These are phyloP conservation scores for Saprolegnia diclina DNA, from an alignment of 352 stramenopile genomes.

Conservation along the genomic window DNA sequence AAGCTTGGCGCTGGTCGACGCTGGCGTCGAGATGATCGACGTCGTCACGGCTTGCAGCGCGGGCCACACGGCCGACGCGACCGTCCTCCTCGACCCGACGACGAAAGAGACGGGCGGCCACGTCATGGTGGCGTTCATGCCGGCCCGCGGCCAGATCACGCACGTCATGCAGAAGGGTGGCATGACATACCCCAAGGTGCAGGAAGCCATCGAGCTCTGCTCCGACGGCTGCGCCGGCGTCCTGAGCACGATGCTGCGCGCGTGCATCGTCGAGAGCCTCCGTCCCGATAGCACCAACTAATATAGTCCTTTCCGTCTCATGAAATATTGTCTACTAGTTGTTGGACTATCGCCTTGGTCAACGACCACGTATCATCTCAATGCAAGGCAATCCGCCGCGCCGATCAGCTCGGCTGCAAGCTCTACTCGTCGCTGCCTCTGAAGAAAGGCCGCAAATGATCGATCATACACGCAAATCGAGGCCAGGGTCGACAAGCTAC, in stretches of 20 bases:
- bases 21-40: constrained; percentile 89
- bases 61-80: constrained; percentile 20
- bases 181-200: constrained; percentile 66
- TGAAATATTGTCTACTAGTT: too few species aligned
- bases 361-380: too few species aligned
- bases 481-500: too few species aligned
- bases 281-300: neutral
- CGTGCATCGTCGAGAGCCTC: constrained; percentile 18
- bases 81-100: constrained; percentile 26
- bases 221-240: constrained; percentile 52
- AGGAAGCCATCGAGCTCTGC: constrained; percentile 83
- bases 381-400: too few species aligned
- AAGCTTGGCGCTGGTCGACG: constrained; percentile 82
- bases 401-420: too few species aligned
- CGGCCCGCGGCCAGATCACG: constrained; percentile 68
- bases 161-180: constrained; percentile 83
- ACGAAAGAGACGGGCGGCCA: constrained; percentile 33
- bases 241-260: constrained; percentile 25
- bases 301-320: neutral
- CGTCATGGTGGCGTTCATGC: constrained; percentile 82
- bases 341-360: too few species aligned
- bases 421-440: too few species aligned
- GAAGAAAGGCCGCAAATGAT: too few species aligned
- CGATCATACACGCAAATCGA: too few species aligned
- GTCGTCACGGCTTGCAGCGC: constrained; percentile 76